A percentile compares a stretch with the other conserved stretches of the same genome.
These are phyloP conservation scores for Penicillium sp. DNA, from an alignment of 2,329 filamentous ascomycete genomes.

Conservation along the genomic window DNA sequence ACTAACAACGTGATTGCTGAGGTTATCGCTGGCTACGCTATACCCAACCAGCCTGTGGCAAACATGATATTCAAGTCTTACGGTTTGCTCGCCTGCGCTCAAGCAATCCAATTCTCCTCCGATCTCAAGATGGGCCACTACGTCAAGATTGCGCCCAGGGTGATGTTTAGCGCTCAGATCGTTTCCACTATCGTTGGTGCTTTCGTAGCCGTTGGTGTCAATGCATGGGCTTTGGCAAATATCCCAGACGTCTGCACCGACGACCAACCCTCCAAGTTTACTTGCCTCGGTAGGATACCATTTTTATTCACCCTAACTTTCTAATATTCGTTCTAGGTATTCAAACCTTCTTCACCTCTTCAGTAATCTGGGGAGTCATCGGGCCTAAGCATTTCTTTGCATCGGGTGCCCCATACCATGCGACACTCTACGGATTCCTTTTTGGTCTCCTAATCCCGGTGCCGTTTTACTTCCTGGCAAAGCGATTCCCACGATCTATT, in stretches of 20 bases:
- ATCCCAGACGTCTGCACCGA: constrained; percentile 50
- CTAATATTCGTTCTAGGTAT: too few species aligned
- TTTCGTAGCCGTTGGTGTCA: constrained; percentile 48
- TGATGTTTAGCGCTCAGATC: constrained; percentile 16
- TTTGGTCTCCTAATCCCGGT: too few species aligned
- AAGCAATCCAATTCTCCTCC: constrained; percentile 48
- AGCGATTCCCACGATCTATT: too few species aligned
- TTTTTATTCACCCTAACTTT: too few species aligned
- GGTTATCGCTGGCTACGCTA: constrained; percentile 51
- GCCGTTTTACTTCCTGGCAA: too few species aligned
- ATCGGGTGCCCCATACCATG: constrained; percentile 23
- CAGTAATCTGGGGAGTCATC: constrained; percentile 54
- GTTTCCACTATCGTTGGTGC: constrained; percentile 39
- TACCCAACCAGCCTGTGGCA: constrained; percentile 49
- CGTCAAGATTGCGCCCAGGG: constrained; percentile 17
- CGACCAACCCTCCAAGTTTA: constrained; percentile 38
- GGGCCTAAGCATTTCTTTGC: constrained; percentile 39
- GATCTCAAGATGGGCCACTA: constrained; percentile 23
- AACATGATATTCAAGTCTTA: constrained; percentile 57
- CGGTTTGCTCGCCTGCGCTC: constrained; percentile 44
- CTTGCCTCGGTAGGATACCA: constrained; percentile 42
- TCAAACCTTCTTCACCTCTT: constrained; percentile 57
- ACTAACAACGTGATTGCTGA: constrained; percentile 55
- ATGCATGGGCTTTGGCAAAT: constrained; percentile 44
- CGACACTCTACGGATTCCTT: constrained; percentile 39